These are phyloP conservation scores for Mimosa bimucronata DNA, from an alignment of 306 rosid genomes.

Conservation along the genomic window DNA sequence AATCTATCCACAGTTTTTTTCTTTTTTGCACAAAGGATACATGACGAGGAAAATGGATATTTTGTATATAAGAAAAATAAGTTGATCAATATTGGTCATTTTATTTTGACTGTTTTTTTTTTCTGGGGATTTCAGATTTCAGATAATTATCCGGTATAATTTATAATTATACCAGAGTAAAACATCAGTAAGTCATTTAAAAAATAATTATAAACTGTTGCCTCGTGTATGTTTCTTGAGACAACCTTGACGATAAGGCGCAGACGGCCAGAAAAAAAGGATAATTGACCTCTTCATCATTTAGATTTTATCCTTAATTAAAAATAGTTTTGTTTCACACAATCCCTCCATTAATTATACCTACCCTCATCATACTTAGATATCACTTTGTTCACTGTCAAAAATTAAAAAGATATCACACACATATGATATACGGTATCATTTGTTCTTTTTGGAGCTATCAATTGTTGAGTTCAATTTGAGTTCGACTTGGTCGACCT, in stretches of 20 bases:
- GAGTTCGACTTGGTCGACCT: slow-evolving; percentile 26
- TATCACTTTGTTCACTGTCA: not conserved
- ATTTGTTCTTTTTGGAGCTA: not conserved
- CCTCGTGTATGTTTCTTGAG: not conserved
- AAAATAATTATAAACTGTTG: not conserved
- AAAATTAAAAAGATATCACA: too few relatives aligned
- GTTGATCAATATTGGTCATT: too few relatives aligned
- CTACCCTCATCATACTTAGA: not conserved
- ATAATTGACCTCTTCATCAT: not conserved
- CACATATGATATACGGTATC: too few relatives aligned
- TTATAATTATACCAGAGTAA: too few relatives aligned
- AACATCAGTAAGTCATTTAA: too few relatives aligned
- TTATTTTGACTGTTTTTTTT: too few relatives aligned
- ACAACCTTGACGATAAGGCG: not conserved
- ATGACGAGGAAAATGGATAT: not conserved
- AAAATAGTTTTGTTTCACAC: not conserved
- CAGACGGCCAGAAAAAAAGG: not conserved
- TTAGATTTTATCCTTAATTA: not conserved
- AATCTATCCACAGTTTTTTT: too few relatives aligned
- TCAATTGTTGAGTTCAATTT: not conserved
- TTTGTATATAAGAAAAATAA: too few relatives aligned
- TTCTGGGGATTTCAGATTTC: not conserved
- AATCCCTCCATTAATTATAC: not conserved
- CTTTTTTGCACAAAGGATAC: not conserved
- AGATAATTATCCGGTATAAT: too few relatives aligned